Base-by-base conservation (phyloP, 176 grass and related monocot species). In the Cenchrus purpureus region DNA sequence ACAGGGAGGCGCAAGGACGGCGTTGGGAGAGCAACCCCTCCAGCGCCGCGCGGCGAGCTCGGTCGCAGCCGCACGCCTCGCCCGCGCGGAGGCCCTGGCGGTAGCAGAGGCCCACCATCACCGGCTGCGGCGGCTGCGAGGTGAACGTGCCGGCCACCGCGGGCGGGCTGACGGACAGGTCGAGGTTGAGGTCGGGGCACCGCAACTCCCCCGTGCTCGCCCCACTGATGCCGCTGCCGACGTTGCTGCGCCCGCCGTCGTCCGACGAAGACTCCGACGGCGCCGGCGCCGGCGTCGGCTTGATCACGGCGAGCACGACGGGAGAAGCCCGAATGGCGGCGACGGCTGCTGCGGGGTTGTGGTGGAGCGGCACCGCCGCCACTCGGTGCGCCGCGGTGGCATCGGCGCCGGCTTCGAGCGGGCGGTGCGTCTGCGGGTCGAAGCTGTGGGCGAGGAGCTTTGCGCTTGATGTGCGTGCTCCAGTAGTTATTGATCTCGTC, bases 401-500 rank as follows among this genome's bases (percentile, higher is more conserved):
- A 20, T 0, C 42, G 2, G 5, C 3, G 10, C 0, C 2, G 46
- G 34, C 34, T 37, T 62, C n/a, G 6, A 55, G 8, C 34, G 84
- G 60, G 25, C 89, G 91, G 87, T 97, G 94, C 32, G 89, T 94
- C 59, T 90, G 89, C 49, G 94, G 94, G 89, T 97, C 91, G 85
- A 97, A 69, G 76, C 94, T 89, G 31, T 85, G 87, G 73, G 85
- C 78, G 15, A 94, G 73, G n/a, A 94, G 89, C 86, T 94, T 97
- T 37, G 84, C 94, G 87, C 84, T 93, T 96, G 84, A 96, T 91
- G 73, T 96, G 94, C 82, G 94, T 96, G 89, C 93, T 96, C 91
- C 88, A 96, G 83, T 96, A 92, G 87, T 95, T 95, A 84, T 95
- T 95, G 74, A 95, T 95, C 83, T 95, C 93, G 82, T 95, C 93